These are phyloP conservation scores for Camptophora hylomeconis DNA, from an alignment of 2,329 filamentous ascomycete genomes.

Conservation along the genomic window DNA sequence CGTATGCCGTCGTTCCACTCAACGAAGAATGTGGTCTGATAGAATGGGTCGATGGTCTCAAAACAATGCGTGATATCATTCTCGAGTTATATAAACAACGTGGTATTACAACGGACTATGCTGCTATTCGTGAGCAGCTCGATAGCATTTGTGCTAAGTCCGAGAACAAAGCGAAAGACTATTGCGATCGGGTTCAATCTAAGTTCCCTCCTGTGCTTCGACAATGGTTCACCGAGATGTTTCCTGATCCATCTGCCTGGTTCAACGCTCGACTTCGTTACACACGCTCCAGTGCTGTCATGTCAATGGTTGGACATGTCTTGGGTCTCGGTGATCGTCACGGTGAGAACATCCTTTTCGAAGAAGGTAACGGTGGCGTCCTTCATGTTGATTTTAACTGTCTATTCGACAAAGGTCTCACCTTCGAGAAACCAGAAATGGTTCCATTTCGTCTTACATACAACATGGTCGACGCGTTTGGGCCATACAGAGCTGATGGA, in stretches of 20 bases:
- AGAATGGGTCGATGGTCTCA: constrained; percentile 95
- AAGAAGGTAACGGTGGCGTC: constrained; percentile 83
- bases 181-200: constrained; percentile 28
- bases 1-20: constrained; percentile 88
- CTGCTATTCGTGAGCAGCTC: constrained; percentile 45
- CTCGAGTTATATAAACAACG: constrained; percentile 64
- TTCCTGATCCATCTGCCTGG: constrained; percentile 85
- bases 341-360: constrained; percentile 90
- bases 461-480: constrained; percentile 98
- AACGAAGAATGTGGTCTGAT: constrained; percentile 97
- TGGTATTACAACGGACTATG: constrained; percentile 52
- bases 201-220: constrained; percentile 75
- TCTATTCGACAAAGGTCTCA: constrained; percentile 93
- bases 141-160: constrained; percentile 49
- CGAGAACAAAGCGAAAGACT: constrained; percentile 35
- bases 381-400: constrained; percentile 99
- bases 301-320: constrained; percentile 98
- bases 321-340: constrained; percentile 87
- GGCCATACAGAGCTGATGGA: constrained; percentile 78
- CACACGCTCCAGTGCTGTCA: constrained; percentile 87
- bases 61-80: constrained; percentile 84
- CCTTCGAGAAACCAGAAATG: constrained; percentile 84
- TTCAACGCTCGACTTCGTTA: constrained; percentile 80
- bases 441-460: constrained; percentile 95
- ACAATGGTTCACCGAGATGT: constrained; percentile 91